Evolutionary conservation across 345 rosid genomes (phyloP), one percentile per base, ranked within the genome.

Genomic region (Arabis alpina): DNA sequence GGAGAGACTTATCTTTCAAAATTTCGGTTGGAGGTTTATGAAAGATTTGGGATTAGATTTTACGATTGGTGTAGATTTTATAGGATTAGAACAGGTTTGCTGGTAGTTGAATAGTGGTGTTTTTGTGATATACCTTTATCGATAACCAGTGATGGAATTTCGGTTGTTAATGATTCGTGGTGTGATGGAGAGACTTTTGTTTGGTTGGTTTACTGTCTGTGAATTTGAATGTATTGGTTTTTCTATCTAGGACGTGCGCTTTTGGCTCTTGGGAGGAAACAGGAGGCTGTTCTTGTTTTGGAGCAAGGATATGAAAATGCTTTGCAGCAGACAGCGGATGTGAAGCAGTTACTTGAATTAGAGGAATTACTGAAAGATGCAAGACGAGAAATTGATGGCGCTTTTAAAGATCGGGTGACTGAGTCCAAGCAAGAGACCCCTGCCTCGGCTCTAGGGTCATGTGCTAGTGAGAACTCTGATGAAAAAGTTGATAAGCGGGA

Each of bases 321-420:
- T 53, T 65, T 88, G 68, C 61, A 59, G 56, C 83, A 86, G 71
- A 84, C 93, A 45, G 85, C 97, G 12, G 97, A 91, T 85, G 80
- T 94, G 81, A 94, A 83, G 86, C 96, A 86, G 55, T 73, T 94
- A 76, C 79, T 94, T 70, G 99, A 94, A 77, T 81, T 94, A 75
- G 95, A 91, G 77, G 96, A 88, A 63, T 89, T 89, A 48, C 69
- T 94, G 57, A 80, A 57, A 36, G 60, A 30, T 76, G 82, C 86
- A 50, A 89, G 80, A 76, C 82, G 64, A 72, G 97, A 83, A 32
- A 64, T 59, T 60, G 79, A 70, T 73, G 61, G 39, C 27, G 51
- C 64, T 48, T 14, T 13, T 47, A 77, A 79, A 63, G 74, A 60
- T 72, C 63, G 61, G 47, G 75, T 48, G n/a, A 56, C 70, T 32